Conservation (phyloP, 345 rosid genomes). For the Corchorus olitorius region DNA sequence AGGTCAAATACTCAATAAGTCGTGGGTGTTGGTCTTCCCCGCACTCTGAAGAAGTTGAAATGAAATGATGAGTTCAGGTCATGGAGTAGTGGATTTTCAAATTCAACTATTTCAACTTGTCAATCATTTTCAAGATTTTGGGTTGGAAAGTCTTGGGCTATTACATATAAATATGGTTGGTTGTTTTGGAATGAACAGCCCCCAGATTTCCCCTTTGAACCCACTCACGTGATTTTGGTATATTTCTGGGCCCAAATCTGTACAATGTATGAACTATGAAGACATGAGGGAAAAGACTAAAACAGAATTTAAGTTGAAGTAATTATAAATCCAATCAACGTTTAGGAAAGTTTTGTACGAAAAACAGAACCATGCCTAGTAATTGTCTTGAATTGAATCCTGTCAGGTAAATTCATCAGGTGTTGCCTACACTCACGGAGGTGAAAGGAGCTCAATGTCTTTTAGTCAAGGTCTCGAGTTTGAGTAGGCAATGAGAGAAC, state of each 20-base stretch:
- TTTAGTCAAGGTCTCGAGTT: no score
- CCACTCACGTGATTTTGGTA: not conserved
- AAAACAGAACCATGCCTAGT: not conserved
- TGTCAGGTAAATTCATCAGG: not conserved
- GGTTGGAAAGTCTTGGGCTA: not conserved
- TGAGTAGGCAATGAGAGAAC: no score
- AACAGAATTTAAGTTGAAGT: not conserved
- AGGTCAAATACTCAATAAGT: not conserved
- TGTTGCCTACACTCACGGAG: no score
- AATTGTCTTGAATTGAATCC: not conserved
- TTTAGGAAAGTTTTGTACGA: not conserved
- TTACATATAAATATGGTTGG: not conserved
- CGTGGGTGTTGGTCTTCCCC: not conserved
- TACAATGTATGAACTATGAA: not conserved
- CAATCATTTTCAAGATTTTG: not conserved
- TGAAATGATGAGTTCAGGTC: not conserved
- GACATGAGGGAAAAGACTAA: not conserved
- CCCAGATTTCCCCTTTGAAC: constrained; percentile 1
- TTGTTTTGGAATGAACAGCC: not conserved
- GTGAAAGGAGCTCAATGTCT: no score
- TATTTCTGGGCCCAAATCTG: constrained; percentile 6
- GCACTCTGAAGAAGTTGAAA: constrained; percentile 15
- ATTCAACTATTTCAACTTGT: not conserved
- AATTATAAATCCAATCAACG: not conserved
- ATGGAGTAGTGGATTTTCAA: not conserved